Percentiles rank a stretch among this genome's conserved stretches.
Conservation (phyloP, 2,329 filamentous ascomycete genomes). For the Tolypocladium amazonense region DNA sequence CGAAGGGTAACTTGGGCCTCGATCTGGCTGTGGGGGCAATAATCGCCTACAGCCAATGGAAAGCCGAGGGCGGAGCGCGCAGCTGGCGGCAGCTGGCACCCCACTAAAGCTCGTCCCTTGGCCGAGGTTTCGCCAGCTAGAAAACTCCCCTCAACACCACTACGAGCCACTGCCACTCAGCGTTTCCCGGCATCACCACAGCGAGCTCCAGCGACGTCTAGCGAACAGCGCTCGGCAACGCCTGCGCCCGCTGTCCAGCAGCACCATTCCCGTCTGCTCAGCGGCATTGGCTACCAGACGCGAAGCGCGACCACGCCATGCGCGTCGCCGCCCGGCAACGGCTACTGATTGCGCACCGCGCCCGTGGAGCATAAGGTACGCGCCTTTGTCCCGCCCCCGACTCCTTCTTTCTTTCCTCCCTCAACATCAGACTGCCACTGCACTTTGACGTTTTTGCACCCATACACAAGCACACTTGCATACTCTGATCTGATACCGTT, state of each 20-base stretch:
- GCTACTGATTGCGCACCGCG: neutral
- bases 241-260: constrained; percentile 1
- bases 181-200: neutral
- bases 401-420: neutral
- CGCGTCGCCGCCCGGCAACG: neutral
- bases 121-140: constrained; percentile 8
- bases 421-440: neutral
- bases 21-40: too few species aligned
- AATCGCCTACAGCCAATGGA: neutral
- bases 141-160: constrained; percentile 6
- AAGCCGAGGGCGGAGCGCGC: too few species aligned
- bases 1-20: too few species aligned
- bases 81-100: neutral
- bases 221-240: constrained; percentile 2
- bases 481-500: too few species aligned
- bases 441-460: neutral
- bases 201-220: constrained; percentile 2
- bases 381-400: neutral
- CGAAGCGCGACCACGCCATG: neutral
- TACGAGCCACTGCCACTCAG: constrained; percentile 1
- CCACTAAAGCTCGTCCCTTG: neutral
- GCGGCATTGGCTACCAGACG: neutral
- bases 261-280: neutral
- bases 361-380: neutral
- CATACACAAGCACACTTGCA: neutral